A percentile compares a stretch with the other conserved stretches of the same genome.
These are phyloP conservation scores for Xylaria sp. DNA, from an alignment of 2,329 filamentous ascomycete genomes.

Conservation along the genomic window DNA sequence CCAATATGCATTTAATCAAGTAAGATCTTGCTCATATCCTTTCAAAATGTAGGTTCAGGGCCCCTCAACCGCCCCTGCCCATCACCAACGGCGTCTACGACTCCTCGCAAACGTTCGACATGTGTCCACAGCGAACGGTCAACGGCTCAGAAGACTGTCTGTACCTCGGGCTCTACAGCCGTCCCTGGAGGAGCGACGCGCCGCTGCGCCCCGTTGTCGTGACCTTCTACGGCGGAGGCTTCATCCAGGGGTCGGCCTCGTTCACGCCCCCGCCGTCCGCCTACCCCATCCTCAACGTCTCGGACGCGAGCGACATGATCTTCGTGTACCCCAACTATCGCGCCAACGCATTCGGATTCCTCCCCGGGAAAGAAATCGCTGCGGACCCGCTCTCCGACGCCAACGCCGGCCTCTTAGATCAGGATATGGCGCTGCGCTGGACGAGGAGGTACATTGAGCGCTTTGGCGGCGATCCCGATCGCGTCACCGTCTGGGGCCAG, in stretches of 20 bases:
- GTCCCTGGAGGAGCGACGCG: slow-evolving; percentile 61
- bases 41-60: slow-evolving; percentile 62
- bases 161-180: slow-evolving; percentile 69
- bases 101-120: slow-evolving; percentile 65
- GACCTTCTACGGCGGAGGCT: slow-evolving; percentile 70
- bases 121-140: slow-evolving; percentile 68
- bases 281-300: slow-evolving; percentile 69
- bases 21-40: slow-evolving; percentile 10
- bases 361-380: slow-evolving; percentile 54
- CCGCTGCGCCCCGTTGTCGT: slow-evolving; percentile 67
- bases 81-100: slow-evolving; percentile 64
- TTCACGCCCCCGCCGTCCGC: slow-evolving; percentile 66
- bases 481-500: slow-evolving; percentile 66
- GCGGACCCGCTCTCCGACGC: slow-evolving; percentile 54
- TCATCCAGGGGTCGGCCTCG: slow-evolving; percentile 66
- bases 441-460: slow-evolving; percentile 57
- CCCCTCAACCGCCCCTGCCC: slow-evolving; percentile 65
- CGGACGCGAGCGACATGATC: slow-evolving; percentile 60
- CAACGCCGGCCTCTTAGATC: slow-evolving; percentile 64
- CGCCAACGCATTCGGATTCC: slow-evolving; percentile 67
- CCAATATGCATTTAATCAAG: not conserved
- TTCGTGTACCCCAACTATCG: slow-evolving; percentile 64
- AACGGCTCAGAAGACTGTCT: slow-evolving; percentile 70
- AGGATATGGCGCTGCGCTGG: slow-evolving; percentile 62
- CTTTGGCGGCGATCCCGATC: slow-evolving; percentile 61